A percentile compares a stretch with the other conserved stretches of the same genome.
phyloP scores from a whole-genome alignment of 1,284 basidiomycete genomes.

The Jaminaea rosea region DNA sequence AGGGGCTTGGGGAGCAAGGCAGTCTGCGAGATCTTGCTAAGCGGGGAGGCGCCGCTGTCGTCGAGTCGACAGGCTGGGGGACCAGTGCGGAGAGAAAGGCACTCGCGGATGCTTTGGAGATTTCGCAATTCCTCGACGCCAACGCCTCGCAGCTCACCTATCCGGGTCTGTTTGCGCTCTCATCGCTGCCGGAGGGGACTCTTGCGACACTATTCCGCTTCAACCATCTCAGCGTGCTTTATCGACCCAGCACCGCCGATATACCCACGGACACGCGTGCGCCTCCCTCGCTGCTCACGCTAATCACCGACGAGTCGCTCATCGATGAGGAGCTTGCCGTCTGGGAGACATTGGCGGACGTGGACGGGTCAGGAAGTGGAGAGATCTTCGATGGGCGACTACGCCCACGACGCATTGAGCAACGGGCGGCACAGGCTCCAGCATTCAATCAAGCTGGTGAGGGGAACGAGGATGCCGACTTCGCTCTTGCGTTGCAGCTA shows the following conservation, averaged over 20 bases:
- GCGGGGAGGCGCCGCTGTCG: neutral
- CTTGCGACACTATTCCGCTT: constrained; percentile 76
- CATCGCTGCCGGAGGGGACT: constrained; percentile 49
- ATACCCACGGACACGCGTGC: constrained; percentile 3
- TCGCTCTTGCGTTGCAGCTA: constrained; percentile 30
- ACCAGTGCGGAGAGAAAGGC: constrained; percentile 11
- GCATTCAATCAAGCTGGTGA: no score
- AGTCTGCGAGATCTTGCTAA: neutral
- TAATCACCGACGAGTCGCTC: constrained; percentile 74
- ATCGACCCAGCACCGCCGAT: constrained; percentile 47
- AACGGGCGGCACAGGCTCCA: no score
- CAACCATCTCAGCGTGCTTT: constrained; percentile 77
- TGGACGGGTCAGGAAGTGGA: constrained; percentile 57
- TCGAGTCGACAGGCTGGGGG: constrained; percentile 3
- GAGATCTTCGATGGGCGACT: constrained; percentile 30
- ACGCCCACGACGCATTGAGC: constrained; percentile 4
- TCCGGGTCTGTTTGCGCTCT: constrained; percentile 56
- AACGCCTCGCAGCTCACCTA: constrained; percentile 77
- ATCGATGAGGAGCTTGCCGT: constrained; percentile 64
- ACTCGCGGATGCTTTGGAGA: constrained; percentile 13
- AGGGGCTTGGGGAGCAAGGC: neutral
- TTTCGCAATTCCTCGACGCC: constrained; percentile 55
- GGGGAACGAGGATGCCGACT: constrained; percentile 28
- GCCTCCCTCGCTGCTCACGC: constrained; percentile 56
- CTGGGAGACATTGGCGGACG: constrained; percentile 79